Evolutionary conservation across 1,284 basidiomycete genomes (phyloP), one percentile per base, ranked within the genome.

Genomic region (Ganoderma multipileum): DNA sequence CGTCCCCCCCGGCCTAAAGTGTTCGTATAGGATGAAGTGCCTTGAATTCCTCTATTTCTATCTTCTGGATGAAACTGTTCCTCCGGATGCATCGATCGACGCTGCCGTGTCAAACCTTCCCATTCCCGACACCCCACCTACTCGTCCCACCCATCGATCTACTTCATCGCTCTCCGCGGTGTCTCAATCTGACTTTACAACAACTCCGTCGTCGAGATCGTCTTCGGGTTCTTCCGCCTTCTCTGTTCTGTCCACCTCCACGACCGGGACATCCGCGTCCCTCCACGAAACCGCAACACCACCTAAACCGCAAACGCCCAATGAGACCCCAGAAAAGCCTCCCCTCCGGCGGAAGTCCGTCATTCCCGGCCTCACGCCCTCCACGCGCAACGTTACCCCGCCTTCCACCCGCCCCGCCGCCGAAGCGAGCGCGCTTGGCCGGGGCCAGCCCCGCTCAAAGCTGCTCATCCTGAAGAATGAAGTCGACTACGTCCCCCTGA

Each of bases 31-130:
- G 74, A 96, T 97, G 92, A 96, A 97, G 82, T 96, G 94, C 72
- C 85, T 97, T 30, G 95, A 97, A 77, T 95, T 97, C 75, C 81
- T 97, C 5, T 96, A 96, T 79, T 97, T 96, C 78, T 97, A 97
- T 78, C 85, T 97, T 5, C 83, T 96, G 63, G 95, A 96, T 69
- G 95, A 97, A 78, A 76, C 75, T 44, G 38, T 75, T 65, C 57
- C 67, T 62, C 47, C 60, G 62, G 44, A 68, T 67, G 12, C 41
- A 42, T 28, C 61, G 42, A 4, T 44, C 39, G n/a, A 61, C 8
- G n/a, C 61, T 50, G 33, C 61, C 61, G 61, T 66, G 9, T 63
- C 68, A 62, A 2, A 68, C 68, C 30, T 66, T 61, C 12, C 66
- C 59, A 42, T 58, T 12, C 65, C 67, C 14, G 65, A 65, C 52